phyloP scores from a whole-genome alignment of 345 rosid species.

The Linum usitatissimum region DNA sequence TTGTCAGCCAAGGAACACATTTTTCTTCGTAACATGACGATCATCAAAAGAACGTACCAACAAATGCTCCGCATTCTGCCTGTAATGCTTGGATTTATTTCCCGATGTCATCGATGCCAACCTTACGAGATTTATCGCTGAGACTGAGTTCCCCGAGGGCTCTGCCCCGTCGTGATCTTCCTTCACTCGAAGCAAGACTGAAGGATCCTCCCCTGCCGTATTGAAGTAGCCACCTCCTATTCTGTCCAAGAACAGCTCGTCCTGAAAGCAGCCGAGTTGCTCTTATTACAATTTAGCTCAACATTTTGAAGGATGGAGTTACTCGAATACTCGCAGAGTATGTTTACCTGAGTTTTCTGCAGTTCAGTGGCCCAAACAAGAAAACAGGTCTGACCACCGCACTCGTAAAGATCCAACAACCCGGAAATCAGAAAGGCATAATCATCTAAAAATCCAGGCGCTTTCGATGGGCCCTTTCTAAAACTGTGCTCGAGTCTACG shows the following conservation, averaged over 20 bases:
- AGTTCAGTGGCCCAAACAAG: conserved; percentile 69
- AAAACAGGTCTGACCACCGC: conserved; percentile 56
- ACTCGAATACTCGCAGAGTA: background rate
- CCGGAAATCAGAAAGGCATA: conserved; percentile 86
- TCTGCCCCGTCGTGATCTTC: conserved; percentile 98
- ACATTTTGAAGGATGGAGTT: background rate
- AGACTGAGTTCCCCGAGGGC: conserved; percentile 90
- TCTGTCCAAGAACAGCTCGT: conserved; percentile 78
- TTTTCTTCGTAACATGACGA: background rate
- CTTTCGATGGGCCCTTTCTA: conserved; percentile 81
- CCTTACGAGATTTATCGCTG: conserved; percentile 74
- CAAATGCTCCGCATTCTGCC: conserved; percentile 59
- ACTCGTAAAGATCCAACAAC: conserved; percentile 72
- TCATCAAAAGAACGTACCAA: conserved; percentile 33
- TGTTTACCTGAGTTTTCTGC: conserved; percentile 68
- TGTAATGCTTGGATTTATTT: conserved; percentile 40
- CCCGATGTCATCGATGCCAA: conserved; percentile 60
- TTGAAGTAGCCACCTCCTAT: conserved; percentile 91
- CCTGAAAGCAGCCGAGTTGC: conserved; percentile 29
- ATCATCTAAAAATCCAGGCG: conserved; percentile 92
- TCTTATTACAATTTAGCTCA: background rate
- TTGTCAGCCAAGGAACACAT: background rate
- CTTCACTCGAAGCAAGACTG: conserved; percentile 85
- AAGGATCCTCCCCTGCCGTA: conserved; percentile 79
- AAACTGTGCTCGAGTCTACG: conserved; percentile 65